These are phyloP conservation scores for Pseudogymnoascus sp. DNA, from an alignment of 2,329 filamentous ascomycete genomes.

Conservation along the genomic window DNA sequence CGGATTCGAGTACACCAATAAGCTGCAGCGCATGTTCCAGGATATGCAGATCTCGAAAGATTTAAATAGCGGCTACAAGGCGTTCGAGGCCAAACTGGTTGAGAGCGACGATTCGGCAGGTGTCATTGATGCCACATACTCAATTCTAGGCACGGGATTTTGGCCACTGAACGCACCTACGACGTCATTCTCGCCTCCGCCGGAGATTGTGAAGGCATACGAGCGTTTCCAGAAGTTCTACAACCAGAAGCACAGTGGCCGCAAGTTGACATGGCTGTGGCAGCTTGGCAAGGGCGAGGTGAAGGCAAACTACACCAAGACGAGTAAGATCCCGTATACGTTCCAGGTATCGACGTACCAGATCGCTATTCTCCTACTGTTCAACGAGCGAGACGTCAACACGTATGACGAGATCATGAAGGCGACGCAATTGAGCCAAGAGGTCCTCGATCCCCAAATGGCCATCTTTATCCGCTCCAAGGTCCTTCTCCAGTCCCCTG, in stretches of 20 bases:
- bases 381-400: conserved; percentile 83
- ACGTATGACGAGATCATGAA: conserved; percentile 81
- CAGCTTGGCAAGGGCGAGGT: conserved; percentile 96
- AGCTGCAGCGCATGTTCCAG: conserved; percentile 99
- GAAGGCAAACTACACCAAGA: conserved; percentile 86
- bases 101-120: conserved; percentile 57
- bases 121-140: conserved; percentile 76
- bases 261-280: conserved; percentile 97
- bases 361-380: conserved; percentile 90
- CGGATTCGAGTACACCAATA: conserved; percentile 98
- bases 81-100: conserved; percentile 57
- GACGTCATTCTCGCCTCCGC: conserved; percentile 80
- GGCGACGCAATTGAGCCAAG: conserved; percentile 68
- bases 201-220: conserved; percentile 76
- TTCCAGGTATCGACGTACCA: conserved; percentile 98
- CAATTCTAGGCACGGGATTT: conserved; percentile 91
- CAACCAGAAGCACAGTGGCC: conserved; percentile 90
- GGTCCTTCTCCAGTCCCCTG: conserved; percentile 65
- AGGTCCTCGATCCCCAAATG: conserved; percentile 79
- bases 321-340: conserved; percentile 82
- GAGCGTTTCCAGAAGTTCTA: conserved; percentile 89
- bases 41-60: conserved; percentile 99
- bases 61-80: conserved; percentile 81
- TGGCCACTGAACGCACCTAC: conserved; percentile 86
- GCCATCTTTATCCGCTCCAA: conserved; percentile 88